A percentile compares a stretch with the other conserved stretches of the same genome.
Evolutionary conservation across 352 stramenopile genomes (phyloP).

Genomic region (Phytophthora vignae): DNA sequence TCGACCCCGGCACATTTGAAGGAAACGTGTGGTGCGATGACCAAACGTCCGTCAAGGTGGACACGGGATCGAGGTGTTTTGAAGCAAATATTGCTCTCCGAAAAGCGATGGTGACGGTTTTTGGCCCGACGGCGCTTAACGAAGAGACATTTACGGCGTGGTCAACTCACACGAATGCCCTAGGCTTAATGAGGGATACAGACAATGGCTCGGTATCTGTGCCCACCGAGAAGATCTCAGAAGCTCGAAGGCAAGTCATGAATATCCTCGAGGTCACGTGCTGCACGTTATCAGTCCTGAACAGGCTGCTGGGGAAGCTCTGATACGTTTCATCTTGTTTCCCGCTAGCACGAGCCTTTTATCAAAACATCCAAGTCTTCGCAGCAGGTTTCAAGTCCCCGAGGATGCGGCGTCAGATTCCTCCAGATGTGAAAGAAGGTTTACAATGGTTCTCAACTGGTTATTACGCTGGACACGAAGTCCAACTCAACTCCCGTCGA

Average conservation of each 20-base stretch:
- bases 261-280: too few relatives aligned
- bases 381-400: too few relatives aligned
- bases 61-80: not conserved
- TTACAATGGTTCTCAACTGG: not conserved
- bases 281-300: not conserved
- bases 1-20: not conserved
- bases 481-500: not conserved
- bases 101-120: not conserved
- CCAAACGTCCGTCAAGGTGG: not conserved
- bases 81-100: not conserved
- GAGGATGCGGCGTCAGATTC: not conserved
- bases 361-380: not conserved
- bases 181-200: too few relatives aligned
- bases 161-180: not conserved
- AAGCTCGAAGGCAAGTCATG: too few relatives aligned
- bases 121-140: not conserved
- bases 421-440: not conserved
- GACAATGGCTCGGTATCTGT: too few relatives aligned
- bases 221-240: too few relatives aligned
- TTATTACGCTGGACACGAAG: not conserved
- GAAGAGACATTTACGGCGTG: not conserved
- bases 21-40: not conserved
- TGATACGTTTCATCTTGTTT: not conserved
- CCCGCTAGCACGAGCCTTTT: not conserved
- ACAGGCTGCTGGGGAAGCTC: not conserved